A percentile compares a stretch with the other conserved stretches of the same genome.
phyloP scores from a whole-genome alignment of 495 filamentous ascomycete species.

The Aspergillus haitiensis region DNA sequence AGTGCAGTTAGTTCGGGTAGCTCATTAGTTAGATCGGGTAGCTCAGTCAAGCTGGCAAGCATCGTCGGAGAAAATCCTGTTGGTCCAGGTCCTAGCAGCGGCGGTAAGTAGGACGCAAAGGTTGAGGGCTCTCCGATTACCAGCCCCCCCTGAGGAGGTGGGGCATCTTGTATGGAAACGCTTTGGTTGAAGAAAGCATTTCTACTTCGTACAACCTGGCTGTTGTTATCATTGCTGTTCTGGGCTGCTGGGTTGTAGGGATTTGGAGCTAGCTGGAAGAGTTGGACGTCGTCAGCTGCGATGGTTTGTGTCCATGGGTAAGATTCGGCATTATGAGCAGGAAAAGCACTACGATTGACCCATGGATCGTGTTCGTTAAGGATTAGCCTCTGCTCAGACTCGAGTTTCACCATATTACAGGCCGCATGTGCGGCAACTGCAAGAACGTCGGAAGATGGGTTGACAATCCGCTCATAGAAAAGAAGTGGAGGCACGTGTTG shows the following conservation, averaged over 20 bases:
- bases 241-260: not conserved
- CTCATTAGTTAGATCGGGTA: too few relatives aligned
- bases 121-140: too few relatives aligned
- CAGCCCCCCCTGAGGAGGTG: too few relatives aligned
- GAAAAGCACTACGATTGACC: not conserved
- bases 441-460: constrained; percentile 26
- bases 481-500: constrained; percentile 28
- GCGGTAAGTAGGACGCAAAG: too few relatives aligned
- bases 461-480: constrained; percentile 41
- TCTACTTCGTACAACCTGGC: not conserved
- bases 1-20: too few relatives aligned
- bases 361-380: not conserved
- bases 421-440: constrained; percentile 14
- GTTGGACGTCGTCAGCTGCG: not conserved
- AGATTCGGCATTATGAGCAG: not conserved
- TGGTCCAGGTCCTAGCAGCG: too few relatives aligned
- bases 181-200: too few relatives aligned
- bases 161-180: too few relatives aligned
- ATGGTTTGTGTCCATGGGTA: not conserved
- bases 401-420: constrained; percentile 12
- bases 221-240: not conserved
- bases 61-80: too few relatives aligned
- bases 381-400: not conserved
- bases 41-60: too few relatives aligned
- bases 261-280: not conserved